phyloP scores from a whole-genome alignment of 257 asterid species.

The Ilex asprella region DNA sequence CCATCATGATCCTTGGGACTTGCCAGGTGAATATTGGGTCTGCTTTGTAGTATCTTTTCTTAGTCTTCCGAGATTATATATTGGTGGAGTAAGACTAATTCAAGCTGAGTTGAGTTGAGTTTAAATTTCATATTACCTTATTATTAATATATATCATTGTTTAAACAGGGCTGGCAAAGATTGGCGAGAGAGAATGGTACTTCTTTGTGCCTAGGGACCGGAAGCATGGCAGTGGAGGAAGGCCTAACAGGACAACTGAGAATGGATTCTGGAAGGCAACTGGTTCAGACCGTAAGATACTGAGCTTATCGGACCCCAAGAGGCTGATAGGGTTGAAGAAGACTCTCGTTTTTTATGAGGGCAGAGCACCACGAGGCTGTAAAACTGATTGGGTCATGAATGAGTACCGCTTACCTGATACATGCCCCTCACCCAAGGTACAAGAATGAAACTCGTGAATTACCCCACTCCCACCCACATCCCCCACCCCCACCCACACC shows the following conservation, averaged over 20 bases:
- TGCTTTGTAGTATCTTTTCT: not conserved
- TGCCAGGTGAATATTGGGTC: constrained; percentile 46
- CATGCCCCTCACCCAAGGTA: constrained; percentile 37
- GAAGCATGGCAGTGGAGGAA: constrained; percentile 67
- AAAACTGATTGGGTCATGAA: constrained; percentile 90
- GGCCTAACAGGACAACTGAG: constrained; percentile 60
- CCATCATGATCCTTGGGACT: constrained; percentile 55
- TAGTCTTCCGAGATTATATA: no score
- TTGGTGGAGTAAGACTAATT: no score
- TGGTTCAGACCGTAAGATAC: constrained; percentile 59
- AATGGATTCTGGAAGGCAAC: constrained; percentile 88
- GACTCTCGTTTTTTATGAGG: constrained; percentile 68
- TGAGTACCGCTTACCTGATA: constrained; percentile 64
- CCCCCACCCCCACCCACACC: no score
- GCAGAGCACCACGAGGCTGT: constrained; percentile 71
- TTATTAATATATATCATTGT: no score
- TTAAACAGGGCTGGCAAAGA: constrained; percentile 52
- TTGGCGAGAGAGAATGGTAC: constrained; percentile 75
- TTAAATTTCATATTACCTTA: no score
- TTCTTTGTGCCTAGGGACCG: constrained; percentile 63
- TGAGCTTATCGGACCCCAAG: constrained; percentile 36
- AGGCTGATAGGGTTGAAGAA: constrained; percentile 49
- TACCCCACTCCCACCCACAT: no score
- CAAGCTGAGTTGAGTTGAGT: no score
- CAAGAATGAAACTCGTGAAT: no score